Evolutionary conservation across 2,329 filamentous ascomycete genomes (phyloP), one percentile per base, ranked within the genome.

Genomic region (Verticillium nonalfalfae): DNA sequence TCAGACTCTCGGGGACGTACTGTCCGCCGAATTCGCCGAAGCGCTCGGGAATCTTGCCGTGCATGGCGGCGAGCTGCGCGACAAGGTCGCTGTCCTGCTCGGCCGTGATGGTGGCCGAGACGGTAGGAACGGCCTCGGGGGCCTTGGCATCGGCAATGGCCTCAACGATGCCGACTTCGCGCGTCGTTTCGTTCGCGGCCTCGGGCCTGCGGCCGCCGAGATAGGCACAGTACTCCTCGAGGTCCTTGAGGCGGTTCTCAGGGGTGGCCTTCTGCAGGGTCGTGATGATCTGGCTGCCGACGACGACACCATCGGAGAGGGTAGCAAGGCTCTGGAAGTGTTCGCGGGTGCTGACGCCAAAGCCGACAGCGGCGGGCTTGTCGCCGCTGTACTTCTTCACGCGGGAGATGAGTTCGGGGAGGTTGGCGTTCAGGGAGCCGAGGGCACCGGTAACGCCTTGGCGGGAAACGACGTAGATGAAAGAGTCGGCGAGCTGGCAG

Each of bases 21-120:
- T 98, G 94, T 15, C 95, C 95, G 69, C 95, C 95, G 66, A 96
- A 99, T 73, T 97, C 90, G 67, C 95, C 95, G 70, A 99, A 98
- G 59, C 93, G 88, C 65, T 92, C 86, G 13, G 93, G 91, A 59
- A 95, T 86, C 68, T 89, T 86, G 66, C 85, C 84, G 71, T 96
- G 95, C 63, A 97, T 81, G 15, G 91, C 90, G 62, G 92, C 89
- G 34, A 97, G 83, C 76, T 97, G 90, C 59, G 93, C 90, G n/a
- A 89, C 90, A 9, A 97, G 79, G 36, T 90, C 79, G 45, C 75
- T 75, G 64, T 85, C 81, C 64, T 79, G 72, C 68, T 79, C 77
- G 15, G 81, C 79, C 15, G 76, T 78, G 58, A 95, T 85, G 38
- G 91, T 83, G 61, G 83, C 85, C 67, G 89, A 86, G 33, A 91